phyloP scores from a whole-genome alignment of 345 rosid species.

The Hibiscus syriacus region DNA sequence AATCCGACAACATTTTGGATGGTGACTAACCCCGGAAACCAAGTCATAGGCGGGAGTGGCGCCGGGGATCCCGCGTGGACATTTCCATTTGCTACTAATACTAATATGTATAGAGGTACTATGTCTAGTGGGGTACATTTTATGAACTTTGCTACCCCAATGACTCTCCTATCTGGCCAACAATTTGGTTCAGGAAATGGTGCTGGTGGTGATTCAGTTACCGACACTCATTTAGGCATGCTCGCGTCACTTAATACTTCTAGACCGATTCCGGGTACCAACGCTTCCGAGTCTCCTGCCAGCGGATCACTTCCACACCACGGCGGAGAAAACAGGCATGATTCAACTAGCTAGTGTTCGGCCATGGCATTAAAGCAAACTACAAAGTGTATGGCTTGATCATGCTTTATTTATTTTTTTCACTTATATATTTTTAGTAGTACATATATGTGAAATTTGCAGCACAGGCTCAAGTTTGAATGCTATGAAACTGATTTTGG shows the following conservation, averaged over 20 bases:
- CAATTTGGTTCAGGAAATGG: conserved; percentile 16
- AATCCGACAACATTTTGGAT: conserved; percentile 58
- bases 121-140: conserved; percentile 52
- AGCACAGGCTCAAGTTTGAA: neutral
- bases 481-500: neutral
- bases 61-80: conserved; percentile 43
- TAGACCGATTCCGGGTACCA: conserved; percentile 32
- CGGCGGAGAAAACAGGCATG: conserved; percentile 36
- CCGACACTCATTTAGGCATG: conserved; percentile 51
- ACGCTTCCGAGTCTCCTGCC: conserved; percentile 9
- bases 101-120: conserved; percentile 27
- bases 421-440: neutral
- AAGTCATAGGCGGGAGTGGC: conserved; percentile 27
- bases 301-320: conserved; percentile 34
- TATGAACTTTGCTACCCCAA: conserved; percentile 54
- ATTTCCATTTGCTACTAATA: conserved; percentile 27
- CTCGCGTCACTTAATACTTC: conserved; percentile 63
- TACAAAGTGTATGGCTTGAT: conserved; percentile 22
- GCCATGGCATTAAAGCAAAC: conserved; percentile 19
- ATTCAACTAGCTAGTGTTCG: conserved; percentile 13
- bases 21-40: conserved; percentile 40
- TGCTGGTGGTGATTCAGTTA: conserved; percentile 12
- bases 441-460: conserved; percentile 3
- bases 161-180: neutral
- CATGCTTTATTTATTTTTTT: conserved; percentile 5